A percentile compares a stretch with the other conserved stretches of the same genome.
These are phyloP conservation scores for Ensete ventricosum DNA, from an alignment of 176 grass and related monocot genomes.

Conservation along the genomic window DNA sequence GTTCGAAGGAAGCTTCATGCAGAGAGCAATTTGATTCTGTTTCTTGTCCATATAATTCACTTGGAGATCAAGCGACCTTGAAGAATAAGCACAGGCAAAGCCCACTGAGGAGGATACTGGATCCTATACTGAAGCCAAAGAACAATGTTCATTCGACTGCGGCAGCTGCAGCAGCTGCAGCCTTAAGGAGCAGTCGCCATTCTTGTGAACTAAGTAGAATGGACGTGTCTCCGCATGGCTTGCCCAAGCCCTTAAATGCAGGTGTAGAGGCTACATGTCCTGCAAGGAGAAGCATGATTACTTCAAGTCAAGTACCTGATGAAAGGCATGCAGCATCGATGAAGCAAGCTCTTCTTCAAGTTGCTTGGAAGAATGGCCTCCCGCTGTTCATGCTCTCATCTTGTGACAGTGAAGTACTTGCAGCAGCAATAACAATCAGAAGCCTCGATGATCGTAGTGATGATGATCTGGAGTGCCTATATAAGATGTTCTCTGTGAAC, in stretches of 20 bases:
- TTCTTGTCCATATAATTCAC: slow-evolving; percentile 29
- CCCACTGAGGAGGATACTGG: slow-evolving; percentile 83
- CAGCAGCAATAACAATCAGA: slow-evolving; percentile 56
- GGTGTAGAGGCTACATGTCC: slow-evolving; percentile 33
- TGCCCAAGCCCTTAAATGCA: slow-evolving; percentile 29
- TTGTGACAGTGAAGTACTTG: slow-evolving; percentile 75
- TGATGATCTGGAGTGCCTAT: slow-evolving; percentile 53
- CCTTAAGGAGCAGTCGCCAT: slow-evolving; percentile 30
- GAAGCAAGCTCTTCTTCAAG: slow-evolving; percentile 79
- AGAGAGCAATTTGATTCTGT: not conserved
- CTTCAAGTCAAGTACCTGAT: slow-evolving; percentile 12
- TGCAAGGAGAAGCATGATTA: slow-evolving; percentile 21
- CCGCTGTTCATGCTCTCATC: slow-evolving; percentile 91
- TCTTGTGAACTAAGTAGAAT: slow-evolving; percentile 29
- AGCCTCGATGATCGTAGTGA: slow-evolving; percentile 11
- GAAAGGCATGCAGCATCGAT: slow-evolving; percentile 38
- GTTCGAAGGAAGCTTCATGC: slow-evolving; percentile 42
- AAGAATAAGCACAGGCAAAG: slow-evolving; percentile 58
- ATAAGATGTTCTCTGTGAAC: slow-evolving; percentile 67
- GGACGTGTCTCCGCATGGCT: slow-evolving; percentile 25
- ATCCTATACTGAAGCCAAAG: slow-evolving; percentile 78
- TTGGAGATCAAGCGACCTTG: slow-evolving; percentile 37
- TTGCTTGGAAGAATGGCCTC: slow-evolving; percentile 79
- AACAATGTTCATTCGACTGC: slow-evolving; percentile 28
- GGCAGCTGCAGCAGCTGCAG: slow-evolving; percentile 29